A percentile compares a stretch with the other conserved stretches of the same genome.
phyloP scores from a whole-genome alignment of 164 flowering plant genomes.

The Dillenia suffruticosa region DNA sequence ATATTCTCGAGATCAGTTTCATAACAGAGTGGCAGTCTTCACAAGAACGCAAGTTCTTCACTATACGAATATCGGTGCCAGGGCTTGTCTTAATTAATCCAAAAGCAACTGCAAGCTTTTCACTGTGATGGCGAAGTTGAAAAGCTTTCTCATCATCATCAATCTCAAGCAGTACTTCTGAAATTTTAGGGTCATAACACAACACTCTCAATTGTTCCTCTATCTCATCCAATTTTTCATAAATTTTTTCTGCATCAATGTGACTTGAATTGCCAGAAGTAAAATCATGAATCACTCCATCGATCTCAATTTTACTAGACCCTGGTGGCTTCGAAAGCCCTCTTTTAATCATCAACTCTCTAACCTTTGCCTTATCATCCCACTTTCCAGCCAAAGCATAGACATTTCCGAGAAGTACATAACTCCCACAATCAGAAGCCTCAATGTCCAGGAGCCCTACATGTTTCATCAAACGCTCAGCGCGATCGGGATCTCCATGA shows the following conservation, averaged over 20 bases:
- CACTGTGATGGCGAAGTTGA: conserved; percentile 38
- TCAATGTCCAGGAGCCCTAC: conserved; percentile 17
- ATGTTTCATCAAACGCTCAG: conserved; percentile 29
- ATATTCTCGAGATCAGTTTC: conserved; percentile 34
- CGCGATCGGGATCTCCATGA: conserved; percentile 30
- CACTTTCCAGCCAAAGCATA: conserved; percentile 45
- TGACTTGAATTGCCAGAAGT: conserved; percentile 38
- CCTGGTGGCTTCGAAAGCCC: conserved; percentile 40
- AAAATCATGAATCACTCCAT: conserved; percentile 42
- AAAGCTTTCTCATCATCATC: conserved; percentile 36
- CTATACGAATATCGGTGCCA: conserved; percentile 24
- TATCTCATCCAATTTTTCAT: conserved; percentile 32
- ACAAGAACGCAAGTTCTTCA: conserved; percentile 40
- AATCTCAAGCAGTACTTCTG: conserved; percentile 38
- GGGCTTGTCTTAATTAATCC: conserved; percentile 30
- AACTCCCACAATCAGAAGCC: conserved; percentile 30
- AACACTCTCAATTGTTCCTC: conserved; percentile 22
- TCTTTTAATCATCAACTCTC: conserved; percentile 30
- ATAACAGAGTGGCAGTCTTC: conserved; percentile 36
- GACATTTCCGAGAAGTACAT: conserved; percentile 35
- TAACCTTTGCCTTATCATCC: conserved; percentile 39
- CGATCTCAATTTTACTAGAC: conserved; percentile 37
- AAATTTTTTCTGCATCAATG: conserved; percentile 31
- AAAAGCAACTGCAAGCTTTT: conserved; percentile 45
- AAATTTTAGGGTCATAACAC: conserved; percentile 28